These are phyloP conservation scores for Carex parvula DNA, from an alignment of 176 grass and related monocot genomes.

Conservation along the genomic window DNA sequence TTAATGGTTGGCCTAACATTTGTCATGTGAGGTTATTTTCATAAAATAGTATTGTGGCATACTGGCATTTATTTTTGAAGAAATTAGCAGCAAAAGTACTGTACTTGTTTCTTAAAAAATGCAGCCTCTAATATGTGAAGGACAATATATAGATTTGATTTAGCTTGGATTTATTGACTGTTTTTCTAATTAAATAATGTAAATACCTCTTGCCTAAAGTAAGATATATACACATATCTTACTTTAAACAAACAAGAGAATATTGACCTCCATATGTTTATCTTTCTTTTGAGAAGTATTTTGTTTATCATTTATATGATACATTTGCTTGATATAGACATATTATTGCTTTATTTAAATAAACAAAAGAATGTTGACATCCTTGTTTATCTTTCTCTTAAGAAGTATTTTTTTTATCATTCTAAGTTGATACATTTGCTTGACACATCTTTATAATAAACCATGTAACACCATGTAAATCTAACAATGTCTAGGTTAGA, in stretches of 20 bases:
- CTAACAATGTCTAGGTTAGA: not conserved
- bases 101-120: not conserved
- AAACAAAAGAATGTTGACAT: not conserved
- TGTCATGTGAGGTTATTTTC: not conserved
- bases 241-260: not conserved
- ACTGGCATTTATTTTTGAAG: not conserved
- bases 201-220: not conserved
- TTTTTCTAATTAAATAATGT: not conserved
- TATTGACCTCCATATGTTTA: not conserved
- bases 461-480: not conserved
- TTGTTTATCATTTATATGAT: not conserved
- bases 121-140: not conserved
- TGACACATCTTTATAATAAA: not conserved
- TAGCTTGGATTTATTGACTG: not conserved
- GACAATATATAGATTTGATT: not conserved
- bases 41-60: not conserved
- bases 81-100: not conserved
- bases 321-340: not conserved
- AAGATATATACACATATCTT: not conserved
- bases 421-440: not conserved
- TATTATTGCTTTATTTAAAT: not conserved
- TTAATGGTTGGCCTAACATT: not conserved
- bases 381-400: not conserved
- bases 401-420: not conserved
- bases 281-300: not conserved